Conservation (phyloP, 495 filamentous ascomycete species). For the Amphirosellinia nigrospora region DNA sequence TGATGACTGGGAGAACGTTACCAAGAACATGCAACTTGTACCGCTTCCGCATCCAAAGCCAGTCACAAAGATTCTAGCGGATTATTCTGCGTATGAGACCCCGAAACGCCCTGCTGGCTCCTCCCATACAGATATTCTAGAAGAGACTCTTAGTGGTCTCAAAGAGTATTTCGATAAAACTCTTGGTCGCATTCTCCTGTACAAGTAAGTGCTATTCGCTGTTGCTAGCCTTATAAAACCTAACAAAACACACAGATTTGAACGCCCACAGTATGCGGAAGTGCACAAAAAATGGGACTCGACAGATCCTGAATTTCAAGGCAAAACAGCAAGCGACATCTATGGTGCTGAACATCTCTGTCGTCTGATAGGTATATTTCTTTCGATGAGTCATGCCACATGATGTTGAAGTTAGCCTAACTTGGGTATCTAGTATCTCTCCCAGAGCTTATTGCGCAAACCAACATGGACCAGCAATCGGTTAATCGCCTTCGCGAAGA, state of each 20-base stretch:
- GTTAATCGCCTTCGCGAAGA: constrained; percentile 88
- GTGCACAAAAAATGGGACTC: constrained; percentile 68
- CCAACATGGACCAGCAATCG: constrained; percentile 93
- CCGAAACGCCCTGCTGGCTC: constrained; percentile 66
- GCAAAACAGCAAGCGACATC: constrained; percentile 73
- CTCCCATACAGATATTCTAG: constrained; percentile 81
- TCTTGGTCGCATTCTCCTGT: constrained; percentile 85
- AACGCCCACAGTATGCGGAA: constrained; percentile 82
- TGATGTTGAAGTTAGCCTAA: constrained; percentile 27
- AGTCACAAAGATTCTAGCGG: constrained; percentile 76
- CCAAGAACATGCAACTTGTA: constrained; percentile 88
- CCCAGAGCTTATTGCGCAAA: constrained; percentile 93
- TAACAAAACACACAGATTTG: constrained; percentile 62
- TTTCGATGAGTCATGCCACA: constrained; percentile 7
- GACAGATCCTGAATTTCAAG: constrained; percentile 60
- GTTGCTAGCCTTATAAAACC: background rate
- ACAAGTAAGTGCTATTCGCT: constrained; percentile 56
- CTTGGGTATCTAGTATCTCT: constrained; percentile 68
- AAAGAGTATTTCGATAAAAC: constrained; percentile 90
- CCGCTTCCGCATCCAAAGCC: constrained; percentile 77
- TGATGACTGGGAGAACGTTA: constrained; percentile 98
- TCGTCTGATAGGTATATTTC: constrained; percentile 79
- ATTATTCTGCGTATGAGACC: constrained; percentile 74
- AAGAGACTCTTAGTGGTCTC: constrained; percentile 83
- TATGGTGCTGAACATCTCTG: constrained; percentile 93